Evolutionary conservation across 306 rosid species (phyloP), one percentile per base, ranked within the genome.

Genomic region (Dryas alaskensis): DNA sequence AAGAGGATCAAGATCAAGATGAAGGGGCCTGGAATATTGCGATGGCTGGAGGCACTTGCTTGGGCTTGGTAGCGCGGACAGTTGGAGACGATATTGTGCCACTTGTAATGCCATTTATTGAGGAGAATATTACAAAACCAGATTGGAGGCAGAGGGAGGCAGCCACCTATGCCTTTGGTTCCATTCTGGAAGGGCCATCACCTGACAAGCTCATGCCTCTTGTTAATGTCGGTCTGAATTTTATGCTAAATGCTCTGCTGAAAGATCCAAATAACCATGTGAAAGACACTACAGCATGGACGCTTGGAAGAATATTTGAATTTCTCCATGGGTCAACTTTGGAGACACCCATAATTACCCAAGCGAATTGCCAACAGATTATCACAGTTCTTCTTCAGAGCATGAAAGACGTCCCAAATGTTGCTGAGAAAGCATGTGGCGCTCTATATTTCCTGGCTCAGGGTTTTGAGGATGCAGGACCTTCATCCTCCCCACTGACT

Each of bases 1-100:
- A 93, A 72, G 97, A 93, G 80, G 97, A 91, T 80, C 98, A 90
- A 74, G 98, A 93, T 86, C 98, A 89, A 74, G 98, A 93, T 50
- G 98, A 93, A 81, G 98, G 96, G 51, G 97, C 98, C 25, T 93
- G 98, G 98, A 93, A 93, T 74, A 89, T 93, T 86, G 98, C 98
- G 54, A 93, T 93, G 98, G 98, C 98, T 74, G 98, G 98, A 55
- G 98, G 98, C 46, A 93, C 98, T 10, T 93, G 98, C 78, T 79
- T 93, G 84, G 97, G 98, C 22, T 81, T 93, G 78, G 96, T 90
- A 81, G 98, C 98, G 67, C 87, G 93, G 3, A 93, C 97, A 6
- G 97, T 93, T 49, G 97, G 98, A 4, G 97, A 93, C 81, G 97
- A 87, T 73, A 75, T 93, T 60, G 98, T 93, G 61, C 92, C 96